Percentiles rank a stretch among this genome's conserved stretches.
Evolutionary conservation across 2,329 filamentous ascomycete genomes (phyloP).

Genomic region (Aspergillus sp.): DNA sequence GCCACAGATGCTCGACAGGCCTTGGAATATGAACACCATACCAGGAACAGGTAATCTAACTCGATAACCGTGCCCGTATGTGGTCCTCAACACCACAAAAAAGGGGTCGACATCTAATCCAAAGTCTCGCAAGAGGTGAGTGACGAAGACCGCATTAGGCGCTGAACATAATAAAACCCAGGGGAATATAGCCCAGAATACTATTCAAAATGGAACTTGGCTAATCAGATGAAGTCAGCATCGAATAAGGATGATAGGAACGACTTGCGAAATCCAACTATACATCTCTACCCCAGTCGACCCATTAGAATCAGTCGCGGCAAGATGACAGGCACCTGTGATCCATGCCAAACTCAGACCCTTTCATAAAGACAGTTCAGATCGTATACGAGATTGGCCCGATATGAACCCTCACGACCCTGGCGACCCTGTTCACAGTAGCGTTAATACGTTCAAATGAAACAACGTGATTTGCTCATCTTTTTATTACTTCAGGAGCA

Average conservation of each 20-base stretch:
- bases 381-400: background rate
- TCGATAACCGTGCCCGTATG: background rate
- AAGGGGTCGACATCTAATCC: background rate
- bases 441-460: background rate
- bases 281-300: background rate
- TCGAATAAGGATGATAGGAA: background rate
- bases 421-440: background rate
- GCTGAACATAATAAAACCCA: background rate
- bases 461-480: no score
- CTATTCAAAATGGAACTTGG: background rate
- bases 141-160: background rate
- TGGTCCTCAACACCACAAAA: background rate
- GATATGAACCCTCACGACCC: background rate
- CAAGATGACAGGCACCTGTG: background rate
- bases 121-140: background rate
- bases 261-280: background rate
- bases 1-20: background rate
- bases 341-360: background rate
- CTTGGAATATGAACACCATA: background rate
- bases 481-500: background rate
- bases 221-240: background rate
- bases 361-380: background rate
- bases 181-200: background rate
- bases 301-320: background rate
- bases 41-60: background rate